These are phyloP conservation scores for Albophoma yamanashiensis DNA, from an alignment of 2,329 filamentous ascomycete genomes.

Conservation along the genomic window DNA sequence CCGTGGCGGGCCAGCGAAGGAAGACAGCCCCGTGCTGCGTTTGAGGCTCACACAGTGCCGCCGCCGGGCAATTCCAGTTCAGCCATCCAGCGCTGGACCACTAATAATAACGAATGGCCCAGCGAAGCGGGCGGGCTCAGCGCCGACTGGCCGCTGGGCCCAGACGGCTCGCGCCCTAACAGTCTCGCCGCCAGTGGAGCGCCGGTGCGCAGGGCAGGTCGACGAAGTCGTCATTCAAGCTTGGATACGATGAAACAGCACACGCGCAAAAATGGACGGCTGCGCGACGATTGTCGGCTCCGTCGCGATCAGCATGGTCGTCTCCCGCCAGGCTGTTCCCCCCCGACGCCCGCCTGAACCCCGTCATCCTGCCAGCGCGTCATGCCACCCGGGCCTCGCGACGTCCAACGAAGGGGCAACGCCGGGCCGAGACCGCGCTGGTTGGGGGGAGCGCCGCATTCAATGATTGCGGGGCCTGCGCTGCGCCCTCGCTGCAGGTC, in stretches of 20 bases:
- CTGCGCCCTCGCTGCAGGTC: background rate
- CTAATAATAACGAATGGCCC: background rate
- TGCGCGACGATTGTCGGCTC: background rate
- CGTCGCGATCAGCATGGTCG: background rate
- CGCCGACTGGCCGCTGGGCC: background rate
- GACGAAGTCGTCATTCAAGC: background rate
- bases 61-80: background rate
- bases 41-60: background rate
- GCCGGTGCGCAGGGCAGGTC: background rate
- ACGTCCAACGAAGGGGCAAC: background rate
- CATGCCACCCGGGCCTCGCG: background rate
- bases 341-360: background rate
- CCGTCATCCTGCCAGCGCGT: background rate
- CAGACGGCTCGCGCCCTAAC: background rate
- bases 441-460: background rate
- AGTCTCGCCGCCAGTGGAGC: background rate
- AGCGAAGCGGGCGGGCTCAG: background rate
- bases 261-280: background rate
- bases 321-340: background rate
- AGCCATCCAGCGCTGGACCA: background rate
- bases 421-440: background rate
- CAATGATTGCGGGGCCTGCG: background rate
- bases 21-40: background rate
- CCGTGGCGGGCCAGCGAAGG: background rate
- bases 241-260: background rate